Base-by-base conservation (phyloP, 331 rosid species). In the Erythrophleum ivorense region DNA sequence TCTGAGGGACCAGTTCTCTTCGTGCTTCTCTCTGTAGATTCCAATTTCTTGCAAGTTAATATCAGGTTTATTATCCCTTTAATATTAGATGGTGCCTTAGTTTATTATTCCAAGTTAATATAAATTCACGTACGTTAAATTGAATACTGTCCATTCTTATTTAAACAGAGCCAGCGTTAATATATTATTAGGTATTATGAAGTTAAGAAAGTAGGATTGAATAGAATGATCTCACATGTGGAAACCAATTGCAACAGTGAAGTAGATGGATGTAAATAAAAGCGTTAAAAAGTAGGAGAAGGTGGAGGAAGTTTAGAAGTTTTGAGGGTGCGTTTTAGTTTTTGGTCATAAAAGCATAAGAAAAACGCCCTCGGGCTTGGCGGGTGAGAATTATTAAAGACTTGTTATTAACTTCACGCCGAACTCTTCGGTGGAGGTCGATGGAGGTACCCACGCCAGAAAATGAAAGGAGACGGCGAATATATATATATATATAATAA, bases 11-110 rank as follows among this genome's bases (percentile, higher is more conserved):
- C 16, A 48, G 49, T 21, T 41, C 3, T 49, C 15, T 33, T 40
- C 41, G 48, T 0, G 48, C 13, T 53, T 36, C 78, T 54, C 48
- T n/a, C 78, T 34, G 78, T 73, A 73, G n/a, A 73, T 73, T 73
- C 50, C 21, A 10, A 9, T 53, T 9, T 33, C 49, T 18, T 46
- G 13, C 9, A 46, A 48, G 7, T 5, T 24, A 68, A 45, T 46
- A 1, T 67, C 1, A 7, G 52, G 31, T 67, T 66, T 36, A 16
- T 38, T n/a, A 57, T n/a, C 2, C 12, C 33, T 7, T 15, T 53
- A 0, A 54, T 36, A 54, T n/a, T 24, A 54, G 24, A 54, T 54
- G 3, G 36, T 21, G 65, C 8, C 50, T 4, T 3, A 43, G 9
- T 9, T 59, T 19, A 11, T 59, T 59, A 24, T 59, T 24, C 36